Evolutionary conservation across 1,284 basidiomycete species (phyloP).

Genomic region (Tremellales sp.): DNA sequence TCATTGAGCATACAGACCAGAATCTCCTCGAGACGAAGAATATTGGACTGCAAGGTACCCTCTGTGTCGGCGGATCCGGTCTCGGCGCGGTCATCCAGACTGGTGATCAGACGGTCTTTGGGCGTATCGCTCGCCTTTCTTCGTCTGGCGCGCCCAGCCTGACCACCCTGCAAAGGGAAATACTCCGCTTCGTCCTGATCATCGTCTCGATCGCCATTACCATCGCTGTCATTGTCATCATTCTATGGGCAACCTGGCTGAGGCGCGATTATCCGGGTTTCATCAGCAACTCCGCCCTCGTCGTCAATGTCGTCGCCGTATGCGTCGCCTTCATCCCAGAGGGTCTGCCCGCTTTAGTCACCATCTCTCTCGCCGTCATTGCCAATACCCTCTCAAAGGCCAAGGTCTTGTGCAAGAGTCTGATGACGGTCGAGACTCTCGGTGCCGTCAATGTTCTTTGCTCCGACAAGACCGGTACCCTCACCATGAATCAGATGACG

Average conservation of each 20-base stretch:
- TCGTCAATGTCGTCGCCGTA: slow-evolving; percentile 61
- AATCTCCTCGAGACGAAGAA: slow-evolving; percentile 63
- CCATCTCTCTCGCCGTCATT: slow-evolving; percentile 49
- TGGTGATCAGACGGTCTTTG: slow-evolving; percentile 58
- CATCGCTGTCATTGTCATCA: slow-evolving; percentile 53
- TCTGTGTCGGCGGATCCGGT: slow-evolving; percentile 59
- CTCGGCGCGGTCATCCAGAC: slow-evolving; percentile 59
- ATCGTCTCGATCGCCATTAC: slow-evolving; percentile 54
- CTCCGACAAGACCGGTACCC: slow-evolving; percentile 60
- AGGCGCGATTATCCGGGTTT: slow-evolving; percentile 54
- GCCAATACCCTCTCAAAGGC: slow-evolving; percentile 56
- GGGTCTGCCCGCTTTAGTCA: slow-evolving; percentile 55
- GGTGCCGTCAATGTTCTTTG: slow-evolving; percentile 58
- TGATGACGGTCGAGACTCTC: slow-evolving; percentile 61
- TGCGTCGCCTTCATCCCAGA: slow-evolving; percentile 60
- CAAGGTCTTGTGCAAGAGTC: slow-evolving; percentile 60
- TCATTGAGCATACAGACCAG: slow-evolving; percentile 54
- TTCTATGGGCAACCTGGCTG: slow-evolving; percentile 58
- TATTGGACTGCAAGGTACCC: slow-evolving; percentile 62
- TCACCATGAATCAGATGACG: slow-evolving; percentile 51
- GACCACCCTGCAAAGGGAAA: slow-evolving; percentile 49
- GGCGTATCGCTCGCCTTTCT: slow-evolving; percentile 60
- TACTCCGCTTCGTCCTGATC: slow-evolving; percentile 50
- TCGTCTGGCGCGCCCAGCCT: slow-evolving; percentile 51
- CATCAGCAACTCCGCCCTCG: slow-evolving; percentile 56